Evolutionary conservation across 306 rosid species (phyloP).

Genomic region (Glycine tomentella): DNA sequence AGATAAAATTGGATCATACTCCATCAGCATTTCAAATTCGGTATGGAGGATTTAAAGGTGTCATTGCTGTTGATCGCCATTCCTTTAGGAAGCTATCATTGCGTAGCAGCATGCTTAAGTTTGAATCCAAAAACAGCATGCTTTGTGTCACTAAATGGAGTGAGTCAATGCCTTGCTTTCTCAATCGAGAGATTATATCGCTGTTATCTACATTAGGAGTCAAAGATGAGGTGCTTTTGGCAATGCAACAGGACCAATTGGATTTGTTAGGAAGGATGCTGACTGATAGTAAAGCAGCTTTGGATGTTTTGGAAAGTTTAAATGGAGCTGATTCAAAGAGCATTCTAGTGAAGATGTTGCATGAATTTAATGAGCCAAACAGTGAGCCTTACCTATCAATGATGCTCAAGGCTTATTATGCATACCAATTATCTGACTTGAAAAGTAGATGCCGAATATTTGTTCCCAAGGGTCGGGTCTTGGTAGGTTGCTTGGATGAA

Average conservation of each 20-base stretch:
- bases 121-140: conserved; percentile 83
- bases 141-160: conserved; percentile 87
- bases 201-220: conserved; percentile 84
- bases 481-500: conserved; percentile 94
- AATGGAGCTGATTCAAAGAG: conserved; percentile 67
- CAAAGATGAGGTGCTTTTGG: conserved; percentile 75
- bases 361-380: conserved; percentile 78
- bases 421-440: conserved; percentile 75
- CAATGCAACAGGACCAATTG: conserved; percentile 78
- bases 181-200: conserved; percentile 85
- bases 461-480: conserved; percentile 83
- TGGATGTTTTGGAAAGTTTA: conserved; percentile 70
- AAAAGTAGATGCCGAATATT: conserved; percentile 77
- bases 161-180: conserved; percentile 85
- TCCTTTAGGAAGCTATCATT: conserved; percentile 82
- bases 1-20: conserved; percentile 65
- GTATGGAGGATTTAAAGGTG: conserved; percentile 96
- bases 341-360: conserved; percentile 82
- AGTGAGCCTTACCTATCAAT: conserved; percentile 84
- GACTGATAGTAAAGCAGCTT: conserved; percentile 65
- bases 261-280: conserved; percentile 71
- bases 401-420: conserved; percentile 86
- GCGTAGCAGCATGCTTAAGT: conserved; percentile 88
- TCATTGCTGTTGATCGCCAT: conserved; percentile 78
- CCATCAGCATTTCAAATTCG: conserved; percentile 98